Percentiles rank a stretch among this genome's conserved stretches.
Conservation (phyloP, 2,329 filamentous ascomycete genomes). For the Stromatinia cepivora region DNA sequence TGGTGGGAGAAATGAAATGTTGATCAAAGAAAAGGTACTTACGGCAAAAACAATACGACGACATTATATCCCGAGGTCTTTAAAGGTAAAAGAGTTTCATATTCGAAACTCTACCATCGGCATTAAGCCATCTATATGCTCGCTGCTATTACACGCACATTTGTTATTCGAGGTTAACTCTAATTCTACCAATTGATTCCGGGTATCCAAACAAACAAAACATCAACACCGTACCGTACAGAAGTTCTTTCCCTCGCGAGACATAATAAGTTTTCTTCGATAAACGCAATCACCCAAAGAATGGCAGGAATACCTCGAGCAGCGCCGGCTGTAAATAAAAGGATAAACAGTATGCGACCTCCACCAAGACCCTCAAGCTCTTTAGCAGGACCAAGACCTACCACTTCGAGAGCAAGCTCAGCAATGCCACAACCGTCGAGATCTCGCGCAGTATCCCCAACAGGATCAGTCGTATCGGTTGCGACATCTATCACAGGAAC, state of each 20-base stretch:
- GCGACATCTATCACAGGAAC: constrained; percentile 53
- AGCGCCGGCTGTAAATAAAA: constrained; percentile 48
- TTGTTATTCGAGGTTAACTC: neutral
- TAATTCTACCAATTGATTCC: neutral
- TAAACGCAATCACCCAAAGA: constrained; percentile 24
- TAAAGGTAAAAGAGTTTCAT: neutral
- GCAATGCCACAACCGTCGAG: constrained; percentile 33
- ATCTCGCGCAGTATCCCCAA: constrained; percentile 57
- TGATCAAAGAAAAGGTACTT: neutral
- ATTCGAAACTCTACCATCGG: neutral
- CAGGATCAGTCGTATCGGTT: constrained; percentile 65
- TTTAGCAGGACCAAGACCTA: constrained; percentile 29
- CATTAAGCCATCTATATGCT: neutral
- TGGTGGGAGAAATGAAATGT: constrained; percentile 10
- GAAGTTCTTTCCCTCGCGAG: neutral
- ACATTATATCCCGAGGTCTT: neutral
- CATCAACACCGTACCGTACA: neutral
- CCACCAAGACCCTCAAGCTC: constrained; percentile 54
- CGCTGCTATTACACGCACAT: neutral
- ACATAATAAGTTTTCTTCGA: neutral
- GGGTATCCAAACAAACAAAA: constrained; percentile 8
- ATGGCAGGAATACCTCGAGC: constrained; percentile 59
- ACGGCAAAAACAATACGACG: neutral
- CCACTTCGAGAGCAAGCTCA: constrained; percentile 48
- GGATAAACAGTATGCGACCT: constrained; percentile 52